These are phyloP conservation scores for Chenopodium berlandieri DNA, from an alignment of 148 eudicot genomes.

Conservation along the genomic window DNA sequence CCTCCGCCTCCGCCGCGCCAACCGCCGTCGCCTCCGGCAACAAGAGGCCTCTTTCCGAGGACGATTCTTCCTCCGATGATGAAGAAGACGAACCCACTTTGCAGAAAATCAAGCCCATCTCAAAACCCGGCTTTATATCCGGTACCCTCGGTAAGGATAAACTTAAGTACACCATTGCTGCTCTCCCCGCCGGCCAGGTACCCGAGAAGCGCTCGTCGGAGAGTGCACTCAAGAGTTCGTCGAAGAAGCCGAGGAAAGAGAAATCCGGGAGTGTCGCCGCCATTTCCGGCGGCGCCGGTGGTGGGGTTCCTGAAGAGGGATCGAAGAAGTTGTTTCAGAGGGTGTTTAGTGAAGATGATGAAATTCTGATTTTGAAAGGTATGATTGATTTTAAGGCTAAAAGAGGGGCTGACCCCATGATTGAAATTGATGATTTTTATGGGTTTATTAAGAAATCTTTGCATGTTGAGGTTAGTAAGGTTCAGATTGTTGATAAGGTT, in stretches of 20 bases:
- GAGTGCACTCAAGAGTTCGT: background rate
- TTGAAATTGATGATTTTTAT: slow-evolving; percentile 32
- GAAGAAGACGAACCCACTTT: background rate
- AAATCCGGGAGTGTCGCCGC: background rate
- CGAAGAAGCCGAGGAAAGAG: slow-evolving; percentile 18
- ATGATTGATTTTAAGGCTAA: slow-evolving; percentile 39
- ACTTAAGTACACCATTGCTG: background rate
- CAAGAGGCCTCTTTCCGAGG: background rate
- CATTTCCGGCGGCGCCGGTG: background rate
- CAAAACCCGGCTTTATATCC: background rate
- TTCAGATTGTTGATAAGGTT: slow-evolving; percentile 41
- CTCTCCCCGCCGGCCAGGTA: background rate
- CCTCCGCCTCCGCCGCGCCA: background rate
- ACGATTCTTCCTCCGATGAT: background rate
- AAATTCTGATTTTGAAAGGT: slow-evolving; percentile 45
- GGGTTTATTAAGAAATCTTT: slow-evolving; percentile 35
- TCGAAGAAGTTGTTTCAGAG: slow-evolving; percentile 43
- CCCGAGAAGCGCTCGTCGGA: slow-evolving; percentile 4
- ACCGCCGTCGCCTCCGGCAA: too few species aligned
- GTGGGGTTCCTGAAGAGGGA: background rate
- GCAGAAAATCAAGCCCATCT: background rate
- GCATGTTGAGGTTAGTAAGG: slow-evolving; percentile 31
- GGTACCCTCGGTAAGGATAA: background rate
- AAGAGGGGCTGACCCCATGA: slow-evolving; percentile 31
- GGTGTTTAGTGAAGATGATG: slow-evolving; percentile 55